Evolutionary conservation across 73 alveolate species (phyloP), one percentile per base, ranked within the genome.

Genomic region (Tetrahymena borealis): DNA sequence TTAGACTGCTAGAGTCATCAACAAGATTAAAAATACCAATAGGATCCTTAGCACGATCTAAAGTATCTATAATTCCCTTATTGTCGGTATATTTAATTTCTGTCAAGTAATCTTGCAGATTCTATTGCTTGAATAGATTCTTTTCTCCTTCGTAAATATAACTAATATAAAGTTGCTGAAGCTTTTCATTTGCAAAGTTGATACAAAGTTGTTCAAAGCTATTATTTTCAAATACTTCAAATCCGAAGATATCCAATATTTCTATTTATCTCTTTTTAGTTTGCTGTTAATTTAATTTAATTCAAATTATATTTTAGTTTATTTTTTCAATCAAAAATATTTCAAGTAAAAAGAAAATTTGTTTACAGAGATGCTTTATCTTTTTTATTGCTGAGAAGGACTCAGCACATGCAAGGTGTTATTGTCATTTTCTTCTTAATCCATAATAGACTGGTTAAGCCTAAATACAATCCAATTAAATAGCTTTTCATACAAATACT

Each of bases 241-340:
- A 98, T 5, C 99, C 99, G 91, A 97, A 98, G 24, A 98, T 98
- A 97, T 98, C 99, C 13, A 98, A 94, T 16, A 98, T 97, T 33
- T 99, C 99, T 20, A 98, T 98, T 32, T 77, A 78, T 11, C 92
- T 93, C 85, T 60, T 60, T 18, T 60, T 60, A 4, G 35, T 35
- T 60, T 60, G 10, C 85, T 60, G n/a, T 60, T 60, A 24, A 3
- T 2, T 42, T 42, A 5, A 7, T n/a, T n/a, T 31, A 41, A 41
- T 41, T 41, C 20, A 18, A 7, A 2, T 18, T 41, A 1, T 41
- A 41, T 41, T 40, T 4, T 11, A 31, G 20, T 41, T 41, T 41
- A 7, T 3, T 12, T 41, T 18, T 18, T 41, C 3, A 41, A 41
- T 10, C 16, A 41, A 18, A 39, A 12, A 39, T 39, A 39, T 39